Evolutionary conservation across 176 grass and related monocot species (phyloP), one percentile per base, ranked within the genome.

Genomic region (Cymbopogon citratus): DNA sequence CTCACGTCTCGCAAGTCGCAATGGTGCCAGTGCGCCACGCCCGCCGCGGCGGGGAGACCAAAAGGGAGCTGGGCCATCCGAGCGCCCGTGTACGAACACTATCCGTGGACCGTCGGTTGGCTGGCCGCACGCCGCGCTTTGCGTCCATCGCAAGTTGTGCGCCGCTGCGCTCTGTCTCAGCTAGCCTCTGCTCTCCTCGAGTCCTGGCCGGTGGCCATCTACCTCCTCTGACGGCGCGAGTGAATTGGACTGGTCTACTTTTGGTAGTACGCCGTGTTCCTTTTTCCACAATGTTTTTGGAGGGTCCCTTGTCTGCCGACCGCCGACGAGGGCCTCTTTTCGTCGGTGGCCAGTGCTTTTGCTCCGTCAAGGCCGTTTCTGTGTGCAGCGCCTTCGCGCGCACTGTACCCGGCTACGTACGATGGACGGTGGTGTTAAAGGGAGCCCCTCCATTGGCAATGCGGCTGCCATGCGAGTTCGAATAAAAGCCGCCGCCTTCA

Each of bases 121-220:
- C 13, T 54, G 51, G 70, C 81, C 21, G 19, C 36, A 27, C 26
- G 70, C 81, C 21, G 21, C 38, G 33, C 83, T 89, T 90, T 86
- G 88, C 83, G 61, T 90, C 84, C 79, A 43, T 83, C 88, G 79
- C 84, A 86, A 67, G 84, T 52, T 54, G 79, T 62, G 57, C 83
- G 44, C 16, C 39, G 76, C 27, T 21, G 31, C 14, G 4, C 14
- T 33, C 1, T 68, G 33, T n/a, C 54, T 13, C 25, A 3, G 14
- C n/a, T 16, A 11, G 5, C 0, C 18, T 3, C 12, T 15, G 0
- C 31, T 7, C 9, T 24, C 29, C 36, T 14, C 19, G 69, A 16
- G 19, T 56, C 40, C 38, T 57, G 40, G 40, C 56, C 39, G 39
- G 39, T 77, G 73, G 73, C 39, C 26, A 5, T 6, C 24, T 13